Evolutionary conservation across 208 protist genomes (phyloP).

Genomic region (Wallacemonas rigidus): DNA sequence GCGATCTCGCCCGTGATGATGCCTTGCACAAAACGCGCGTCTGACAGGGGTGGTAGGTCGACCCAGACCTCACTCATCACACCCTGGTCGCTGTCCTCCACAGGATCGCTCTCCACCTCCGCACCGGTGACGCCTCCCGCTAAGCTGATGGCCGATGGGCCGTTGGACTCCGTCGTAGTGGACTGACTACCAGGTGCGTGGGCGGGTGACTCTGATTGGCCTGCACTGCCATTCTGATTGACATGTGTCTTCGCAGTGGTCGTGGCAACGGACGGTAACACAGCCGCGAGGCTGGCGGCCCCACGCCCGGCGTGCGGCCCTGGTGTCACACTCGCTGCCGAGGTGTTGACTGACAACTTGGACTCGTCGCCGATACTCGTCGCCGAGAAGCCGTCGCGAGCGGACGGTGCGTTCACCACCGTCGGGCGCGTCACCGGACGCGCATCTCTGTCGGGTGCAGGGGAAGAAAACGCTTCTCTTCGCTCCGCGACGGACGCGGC

Average conservation of each 20-base stretch:
- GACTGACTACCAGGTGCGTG: not conserved
- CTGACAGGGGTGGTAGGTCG: constrained; percentile 18
- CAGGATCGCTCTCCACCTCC: no score
- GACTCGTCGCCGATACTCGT: constrained; percentile 22
- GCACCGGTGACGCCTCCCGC: not conserved
- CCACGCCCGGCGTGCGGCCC: not conserved
- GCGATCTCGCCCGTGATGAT: constrained; percentile 29
- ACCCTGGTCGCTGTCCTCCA: not conserved
- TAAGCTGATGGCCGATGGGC: not conserved
- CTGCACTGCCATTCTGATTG: not conserved
- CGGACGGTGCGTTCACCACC: not conserved
- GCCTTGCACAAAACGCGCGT: constrained; percentile 41
- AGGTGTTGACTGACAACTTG: constrained; percentile 32
- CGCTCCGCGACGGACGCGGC: no score
- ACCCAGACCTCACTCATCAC: constrained; percentile 13
- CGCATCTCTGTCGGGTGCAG: no score
- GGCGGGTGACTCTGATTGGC: no score
- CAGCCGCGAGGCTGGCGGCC: not conserved
- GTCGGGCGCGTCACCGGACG: not conserved
- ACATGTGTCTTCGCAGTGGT: not conserved
- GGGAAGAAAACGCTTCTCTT: no score
- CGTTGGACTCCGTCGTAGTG: not conserved
- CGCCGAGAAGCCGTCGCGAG: not conserved
- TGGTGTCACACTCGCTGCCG: constrained; percentile 4
- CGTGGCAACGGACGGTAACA: not conserved